These are phyloP conservation scores for Psilocybe azurescens DNA, from an alignment of 768 basidiomycete genomes.

Conservation along the genomic window DNA sequence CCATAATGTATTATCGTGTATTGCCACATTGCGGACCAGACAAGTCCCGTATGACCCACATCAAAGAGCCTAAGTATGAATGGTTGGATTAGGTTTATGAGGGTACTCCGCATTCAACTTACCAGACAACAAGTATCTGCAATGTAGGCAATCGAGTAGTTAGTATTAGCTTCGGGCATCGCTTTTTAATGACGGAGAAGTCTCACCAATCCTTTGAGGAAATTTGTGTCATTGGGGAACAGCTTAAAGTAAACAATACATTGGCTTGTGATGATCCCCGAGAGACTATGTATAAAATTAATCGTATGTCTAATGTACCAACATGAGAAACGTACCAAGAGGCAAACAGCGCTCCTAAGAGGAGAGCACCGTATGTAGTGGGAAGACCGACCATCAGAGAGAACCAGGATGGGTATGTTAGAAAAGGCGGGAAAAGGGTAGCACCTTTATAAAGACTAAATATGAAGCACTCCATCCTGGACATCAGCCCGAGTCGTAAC, in stretches of 20 bases:
- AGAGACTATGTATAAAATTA: constrained; percentile 21
- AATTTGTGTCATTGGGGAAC: constrained; percentile 31
- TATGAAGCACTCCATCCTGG: too few relatives aligned
- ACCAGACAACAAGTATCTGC: constrained; percentile 20
- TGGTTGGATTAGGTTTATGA: too few relatives aligned
- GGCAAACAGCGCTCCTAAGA: constrained; percentile 42
- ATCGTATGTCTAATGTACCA: background rate
- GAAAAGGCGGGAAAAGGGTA: background rate
- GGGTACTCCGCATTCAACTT: background rate
- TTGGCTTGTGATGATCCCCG: constrained; percentile 38
- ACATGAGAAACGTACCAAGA: constrained; percentile 32
- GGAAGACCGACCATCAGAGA: constrained; percentile 30
- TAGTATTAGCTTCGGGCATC: background rate
- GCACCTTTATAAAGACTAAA: background rate
- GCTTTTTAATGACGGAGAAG: background rate
- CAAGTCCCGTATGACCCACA: constrained; percentile 37
- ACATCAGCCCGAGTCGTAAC: background rate
- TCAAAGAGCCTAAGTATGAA: constrained; percentile 40
- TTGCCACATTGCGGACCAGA: constrained; percentile 45
- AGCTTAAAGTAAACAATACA: constrained; percentile 38
- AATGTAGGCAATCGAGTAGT: constrained; percentile 13
- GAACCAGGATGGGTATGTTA: too few relatives aligned
- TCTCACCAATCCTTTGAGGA: constrained; percentile 34
- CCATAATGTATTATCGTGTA: constrained; percentile 40
- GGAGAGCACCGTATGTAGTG: constrained; percentile 42